Evolutionary conservation across 2,329 filamentous ascomycete genomes (phyloP), one percentile per base, ranked within the genome.

Genomic region (Pseudogymnoascus sp.): DNA sequence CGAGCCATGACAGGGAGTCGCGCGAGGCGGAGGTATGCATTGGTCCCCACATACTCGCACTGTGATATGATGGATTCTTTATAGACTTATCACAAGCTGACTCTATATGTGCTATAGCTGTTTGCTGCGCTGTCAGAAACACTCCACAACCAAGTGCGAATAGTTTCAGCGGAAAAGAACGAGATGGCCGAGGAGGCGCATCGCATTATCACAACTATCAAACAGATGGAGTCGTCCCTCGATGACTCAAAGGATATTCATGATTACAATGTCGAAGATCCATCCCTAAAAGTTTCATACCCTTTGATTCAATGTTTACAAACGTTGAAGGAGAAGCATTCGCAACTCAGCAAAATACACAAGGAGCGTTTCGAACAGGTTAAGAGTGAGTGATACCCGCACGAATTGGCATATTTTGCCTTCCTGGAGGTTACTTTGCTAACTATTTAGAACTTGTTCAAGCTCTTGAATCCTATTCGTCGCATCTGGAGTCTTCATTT

Each of bases 351-450:
- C 75, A 90, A 88, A 71, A 78, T 94, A 63, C 92, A 99, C 74
- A 87, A 86, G 65, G 92, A 97, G 75, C 88, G 94, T 64, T 97
- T 91, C 70, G 92, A 97, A 72, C 92, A 97, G 78, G 91, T 97
- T 63, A 93, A 90, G 76, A 97, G 91, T 95, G 78, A 69, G 88
- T 75, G 17, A 24, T 15, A 57, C 59, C 31, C 40, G 35, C 13
- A 31, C 29, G 5, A 59, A 58, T 35, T n/a, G n/a, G 2, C 17
- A 13, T 39, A 10, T 33, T 15, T 26, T 13, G 17, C 39, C 54
- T 36, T 64, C 39, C 63, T 70, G 63, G 70, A 44, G 13, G 17
- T 33, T 33, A 33, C 29, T 31, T 60, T 35, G 31, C 36, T 29
- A 61, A 37, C 21, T 59, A 1, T n/a, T 13, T 68, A 95, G 91